Evolutionary conservation across 176 grass and related monocot species (phyloP).

Genomic region (Poa annua): DNA sequence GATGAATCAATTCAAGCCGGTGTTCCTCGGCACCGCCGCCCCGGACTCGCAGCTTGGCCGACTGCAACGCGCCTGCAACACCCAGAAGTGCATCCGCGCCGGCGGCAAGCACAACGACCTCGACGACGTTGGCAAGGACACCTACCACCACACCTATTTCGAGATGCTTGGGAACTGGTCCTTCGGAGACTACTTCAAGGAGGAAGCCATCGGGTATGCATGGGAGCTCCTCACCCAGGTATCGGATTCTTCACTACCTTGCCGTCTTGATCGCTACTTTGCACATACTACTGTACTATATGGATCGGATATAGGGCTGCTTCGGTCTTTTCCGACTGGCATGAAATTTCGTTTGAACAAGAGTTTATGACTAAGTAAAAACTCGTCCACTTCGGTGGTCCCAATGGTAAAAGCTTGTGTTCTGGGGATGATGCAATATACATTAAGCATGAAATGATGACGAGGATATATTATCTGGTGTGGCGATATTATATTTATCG

Average conservation of each 20-base stretch:
- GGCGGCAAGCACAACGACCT: slow-evolving; percentile 98
- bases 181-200: slow-evolving; percentile 95
- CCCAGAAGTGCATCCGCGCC: slow-evolving; percentile 96
- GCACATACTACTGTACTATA: neutral
- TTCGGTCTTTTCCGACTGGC: neutral
- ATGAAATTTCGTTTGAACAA: neutral
- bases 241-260: neutral
- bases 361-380: neutral
- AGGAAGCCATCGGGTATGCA: slow-evolving; percentile 86
- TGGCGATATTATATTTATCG: neutral
- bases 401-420: slow-evolving; percentile 35
- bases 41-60: slow-evolving; percentile 66
- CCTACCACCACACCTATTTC: slow-evolving; percentile 98
- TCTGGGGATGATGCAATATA: neutral
- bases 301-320: neutral
- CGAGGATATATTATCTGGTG: neutral
- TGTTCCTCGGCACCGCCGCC: slow-evolving; percentile 80
- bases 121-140: slow-evolving; percentile 98
- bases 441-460: neutral
- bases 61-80: slow-evolving; percentile 73
- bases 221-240: slow-evolving; percentile 95
- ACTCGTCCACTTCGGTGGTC: neutral
- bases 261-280: neutral
- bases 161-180: slow-evolving; percentile 99
- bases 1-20: slow-evolving; percentile 98